Conservation (phyloP, 2,329 filamentous ascomycete species). For the Cytospora leucostoma region DNA sequence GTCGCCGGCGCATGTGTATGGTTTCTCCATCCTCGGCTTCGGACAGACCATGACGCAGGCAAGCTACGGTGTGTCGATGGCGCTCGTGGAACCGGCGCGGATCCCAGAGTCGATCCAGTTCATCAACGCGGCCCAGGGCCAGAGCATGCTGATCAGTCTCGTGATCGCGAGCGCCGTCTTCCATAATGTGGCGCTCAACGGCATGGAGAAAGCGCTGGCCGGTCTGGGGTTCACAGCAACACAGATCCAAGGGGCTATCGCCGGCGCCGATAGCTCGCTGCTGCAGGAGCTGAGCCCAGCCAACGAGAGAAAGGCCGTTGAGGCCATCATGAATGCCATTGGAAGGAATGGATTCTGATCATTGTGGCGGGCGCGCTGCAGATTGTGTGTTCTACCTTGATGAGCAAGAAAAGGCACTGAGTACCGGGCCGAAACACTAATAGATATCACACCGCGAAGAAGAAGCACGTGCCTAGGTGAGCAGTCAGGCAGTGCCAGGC, state of each 20-base stretch:
- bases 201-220: slow-evolving; percentile 8
- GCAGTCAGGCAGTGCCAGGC: too few relatives aligned
- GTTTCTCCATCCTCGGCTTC: slow-evolving; percentile 42
- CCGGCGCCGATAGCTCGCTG: slow-evolving; percentile 19
- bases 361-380: too few relatives aligned
- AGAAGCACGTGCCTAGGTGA: too few relatives aligned
- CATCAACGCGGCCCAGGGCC: slow-evolving; percentile 38
- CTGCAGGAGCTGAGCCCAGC: background rate
- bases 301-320: too few relatives aligned
- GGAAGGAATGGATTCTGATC: too few relatives aligned
- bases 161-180: slow-evolving; percentile 30
- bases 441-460: too few relatives aligned
- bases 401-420: too few relatives aligned
- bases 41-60: slow-evolving; percentile 41
- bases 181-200: slow-evolving; percentile 22
- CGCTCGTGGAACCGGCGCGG: slow-evolving; percentile 34
- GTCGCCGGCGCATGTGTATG: slow-evolving; percentile 34
- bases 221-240: slow-evolving; percentile 14
- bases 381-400: too few relatives aligned
- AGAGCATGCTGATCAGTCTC: slow-evolving; percentile 28
- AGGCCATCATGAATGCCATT: too few relatives aligned
- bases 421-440: too few relatives aligned
- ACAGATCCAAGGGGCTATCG: slow-evolving; percentile 25
- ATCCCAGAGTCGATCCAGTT: slow-evolving; percentile 39
- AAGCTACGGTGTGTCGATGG: slow-evolving; percentile 38